phyloP scores from a whole-genome alignment of 495 filamentous ascomycete species.

The Chaetomium tenue region DNA sequence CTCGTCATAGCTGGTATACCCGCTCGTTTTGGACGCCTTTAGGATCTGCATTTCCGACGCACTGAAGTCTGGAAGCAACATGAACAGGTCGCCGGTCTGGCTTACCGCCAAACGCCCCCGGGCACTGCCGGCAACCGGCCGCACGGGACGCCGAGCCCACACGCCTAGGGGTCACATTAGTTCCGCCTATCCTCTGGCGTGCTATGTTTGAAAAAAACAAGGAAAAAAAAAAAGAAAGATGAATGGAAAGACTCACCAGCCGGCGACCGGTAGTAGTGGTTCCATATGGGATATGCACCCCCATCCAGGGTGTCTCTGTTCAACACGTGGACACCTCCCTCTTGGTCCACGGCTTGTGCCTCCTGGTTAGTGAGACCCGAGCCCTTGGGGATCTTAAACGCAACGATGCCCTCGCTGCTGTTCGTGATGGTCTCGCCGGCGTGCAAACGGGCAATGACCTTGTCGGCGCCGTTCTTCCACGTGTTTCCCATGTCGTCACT shows the following conservation, averaged over 20 bases:
- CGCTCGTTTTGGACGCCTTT: constrained; percentile 30
- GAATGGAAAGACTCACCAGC: constrained; percentile 36
- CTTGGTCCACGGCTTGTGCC: constrained; percentile 45
- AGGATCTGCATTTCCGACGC: constrained; percentile 34
- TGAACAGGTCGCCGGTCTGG: constrained; percentile 37
- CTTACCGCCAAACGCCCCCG: constrained; percentile 40
- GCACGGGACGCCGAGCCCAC: constrained; percentile 35
- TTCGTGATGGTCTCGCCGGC: constrained; percentile 40
- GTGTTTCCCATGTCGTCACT: constrained; percentile 41
- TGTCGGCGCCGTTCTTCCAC: constrained; percentile 41
- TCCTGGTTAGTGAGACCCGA: constrained; percentile 51
- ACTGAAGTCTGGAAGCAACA: constrained; percentile 38
- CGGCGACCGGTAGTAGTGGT: constrained; percentile 46
- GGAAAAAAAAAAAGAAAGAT: no score
- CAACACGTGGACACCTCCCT: constrained; percentile 49
- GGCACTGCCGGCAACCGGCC: constrained; percentile 35
- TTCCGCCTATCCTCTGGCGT: no score
- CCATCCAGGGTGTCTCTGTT: constrained; percentile 43
- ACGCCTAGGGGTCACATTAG: constrained; percentile 21
- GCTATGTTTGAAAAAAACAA: neutral
- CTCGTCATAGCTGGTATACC: constrained; percentile 34
- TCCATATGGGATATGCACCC: constrained; percentile 37
- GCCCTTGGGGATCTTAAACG: constrained; percentile 42
- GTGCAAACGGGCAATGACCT: constrained; percentile 37
- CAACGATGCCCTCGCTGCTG: constrained; percentile 38